A percentile compares a stretch with the other conserved stretches of the same genome.
These are phyloP conservation scores for Ogataea trehalophila DNA, from an alignment of 805 yeast species.

Conservation along the genomic window DNA sequence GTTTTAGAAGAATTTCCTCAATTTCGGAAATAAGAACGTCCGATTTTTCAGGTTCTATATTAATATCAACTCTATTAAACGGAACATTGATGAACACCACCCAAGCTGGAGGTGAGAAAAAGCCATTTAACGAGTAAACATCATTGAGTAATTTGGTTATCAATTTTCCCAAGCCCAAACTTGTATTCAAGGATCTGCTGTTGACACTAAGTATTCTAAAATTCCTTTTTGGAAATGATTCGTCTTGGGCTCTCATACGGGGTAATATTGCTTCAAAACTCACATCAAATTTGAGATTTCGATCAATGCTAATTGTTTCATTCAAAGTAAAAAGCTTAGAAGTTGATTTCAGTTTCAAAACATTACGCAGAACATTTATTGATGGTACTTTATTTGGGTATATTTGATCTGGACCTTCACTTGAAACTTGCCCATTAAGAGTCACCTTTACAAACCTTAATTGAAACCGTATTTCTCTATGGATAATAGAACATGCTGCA, in stretches of 20 bases:
- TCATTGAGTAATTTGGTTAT: slow-evolving; percentile 22
- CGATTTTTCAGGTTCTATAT: slow-evolving; percentile 41
- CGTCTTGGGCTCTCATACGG: slow-evolving; percentile 28
- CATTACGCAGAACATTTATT: slow-evolving; percentile 9
- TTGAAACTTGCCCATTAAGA: slow-evolving; percentile 10
- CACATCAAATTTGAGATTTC: slow-evolving; percentile 1
- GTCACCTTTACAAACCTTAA: slow-evolving; percentile 18
- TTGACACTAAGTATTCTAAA: slow-evolving; percentile 32
- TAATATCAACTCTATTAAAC: slow-evolving; percentile 29
- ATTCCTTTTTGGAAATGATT: slow-evolving; percentile 18
- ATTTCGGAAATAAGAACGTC: slow-evolving; percentile 32
- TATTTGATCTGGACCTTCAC: slow-evolving; percentile 8
- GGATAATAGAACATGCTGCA: slow-evolving; percentile 29
- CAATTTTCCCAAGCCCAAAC: slow-evolving; percentile 28
- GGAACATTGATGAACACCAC: slow-evolving; percentile 26
- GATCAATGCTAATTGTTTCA: slow-evolving; percentile 3
- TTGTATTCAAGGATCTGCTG: slow-evolving; percentile 25
- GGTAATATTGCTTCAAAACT: slow-evolving; percentile 28
- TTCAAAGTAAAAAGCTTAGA: slow-evolving; percentile 14
- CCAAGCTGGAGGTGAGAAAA: slow-evolving; percentile 33
- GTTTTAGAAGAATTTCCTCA: slow-evolving; percentile 13
- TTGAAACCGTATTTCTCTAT: slow-evolving; percentile 29
- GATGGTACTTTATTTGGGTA: slow-evolving; percentile 8
- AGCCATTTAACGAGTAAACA: slow-evolving; percentile 19
- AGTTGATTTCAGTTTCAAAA: slow-evolving; percentile 15